Percentiles rank a stretch among this genome's conserved stretches.
phyloP scores from a whole-genome alignment of 331 rosid genomes.

The Malus hybrid region DNA sequence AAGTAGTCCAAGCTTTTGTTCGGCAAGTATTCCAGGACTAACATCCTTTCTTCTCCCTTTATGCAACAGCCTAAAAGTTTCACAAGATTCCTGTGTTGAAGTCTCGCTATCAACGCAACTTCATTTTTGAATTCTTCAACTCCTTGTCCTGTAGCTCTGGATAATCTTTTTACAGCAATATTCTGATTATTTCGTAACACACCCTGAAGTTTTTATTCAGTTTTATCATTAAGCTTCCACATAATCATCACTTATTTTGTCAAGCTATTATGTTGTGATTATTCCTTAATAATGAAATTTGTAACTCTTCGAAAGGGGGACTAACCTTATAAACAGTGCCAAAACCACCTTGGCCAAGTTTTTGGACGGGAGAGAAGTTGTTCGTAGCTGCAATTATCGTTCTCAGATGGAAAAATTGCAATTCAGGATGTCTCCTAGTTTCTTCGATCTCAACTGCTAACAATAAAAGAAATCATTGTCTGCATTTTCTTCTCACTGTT shows the following conservation, averaged over 20 bases:
- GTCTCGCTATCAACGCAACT: not conserved
- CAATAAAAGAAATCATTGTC: not conserved
- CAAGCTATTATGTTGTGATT: too few species aligned
- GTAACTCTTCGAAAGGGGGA: too few species aligned
- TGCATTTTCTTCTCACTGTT: not conserved
- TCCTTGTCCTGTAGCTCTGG: conserved; percentile 16
- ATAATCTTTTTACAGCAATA: conserved; percentile 17
- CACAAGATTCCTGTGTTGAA: conserved; percentile 22
- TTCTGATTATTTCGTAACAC: conserved; percentile 4
- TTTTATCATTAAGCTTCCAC: not conserved
- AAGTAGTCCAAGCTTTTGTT: conserved; percentile 11
- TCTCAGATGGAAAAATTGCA: not conserved
- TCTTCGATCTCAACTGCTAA: not conserved
- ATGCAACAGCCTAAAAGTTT: conserved; percentile 17
- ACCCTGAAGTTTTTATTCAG: not conserved
- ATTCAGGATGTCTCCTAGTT: too few species aligned
- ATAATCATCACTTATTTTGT: not conserved
- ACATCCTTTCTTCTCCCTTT: conserved; percentile 6
- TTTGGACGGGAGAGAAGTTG: conserved; percentile 9
- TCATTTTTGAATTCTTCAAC: not conserved
- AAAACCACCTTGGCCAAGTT: conserved; percentile 24
- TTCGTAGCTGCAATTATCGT: conserved; percentile 5
- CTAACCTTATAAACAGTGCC: conserved; percentile 18
- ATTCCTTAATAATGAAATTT: not conserved
- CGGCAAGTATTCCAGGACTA: conserved; percentile 13